phyloP scores from a whole-genome alignment of 805 yeast genomes.

The Nakazawaea pomicola region DNA sequence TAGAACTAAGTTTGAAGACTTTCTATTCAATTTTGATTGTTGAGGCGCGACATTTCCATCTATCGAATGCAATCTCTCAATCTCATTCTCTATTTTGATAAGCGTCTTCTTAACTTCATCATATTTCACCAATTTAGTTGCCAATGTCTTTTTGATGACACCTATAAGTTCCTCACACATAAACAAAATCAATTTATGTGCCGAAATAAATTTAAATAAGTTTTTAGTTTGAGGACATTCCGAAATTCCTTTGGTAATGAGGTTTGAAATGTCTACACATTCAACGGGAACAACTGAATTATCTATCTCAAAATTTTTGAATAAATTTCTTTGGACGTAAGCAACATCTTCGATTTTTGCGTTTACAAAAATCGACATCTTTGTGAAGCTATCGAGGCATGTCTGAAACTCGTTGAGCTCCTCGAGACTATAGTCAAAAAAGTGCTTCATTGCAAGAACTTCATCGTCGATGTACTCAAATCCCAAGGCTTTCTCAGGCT shows the following conservation, averaged over 20 bases:
- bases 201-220: background rate
- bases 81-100: conserved; percentile 2
- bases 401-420: conserved; percentile 33
- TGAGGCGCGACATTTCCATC: conserved; percentile 1
- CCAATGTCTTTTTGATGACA: background rate
- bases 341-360: conserved; percentile 30
- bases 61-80: conserved; percentile 1
- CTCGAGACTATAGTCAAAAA: conserved; percentile 38
- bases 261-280: too few species aligned
- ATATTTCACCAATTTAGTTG: background rate
- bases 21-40: background rate
- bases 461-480: conserved; percentile 23
- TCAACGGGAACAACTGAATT: conserved; percentile 3
- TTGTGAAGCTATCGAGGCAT: conserved; percentile 30
- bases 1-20: background rate
- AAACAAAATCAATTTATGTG: conserved; percentile 7
- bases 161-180: conserved; percentile 7
- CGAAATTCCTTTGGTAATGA: too few species aligned
- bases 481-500: background rate
- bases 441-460: conserved; percentile 40
- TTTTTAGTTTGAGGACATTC: background rate
- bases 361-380: conserved; percentile 28
- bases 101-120: background rate
- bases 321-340: conserved; percentile 12
- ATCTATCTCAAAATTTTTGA: conserved; percentile 12